Evolutionary conservation across 371 early-diverging fungal genomes (phyloP).

Genomic region (Mortierella sp.): DNA sequence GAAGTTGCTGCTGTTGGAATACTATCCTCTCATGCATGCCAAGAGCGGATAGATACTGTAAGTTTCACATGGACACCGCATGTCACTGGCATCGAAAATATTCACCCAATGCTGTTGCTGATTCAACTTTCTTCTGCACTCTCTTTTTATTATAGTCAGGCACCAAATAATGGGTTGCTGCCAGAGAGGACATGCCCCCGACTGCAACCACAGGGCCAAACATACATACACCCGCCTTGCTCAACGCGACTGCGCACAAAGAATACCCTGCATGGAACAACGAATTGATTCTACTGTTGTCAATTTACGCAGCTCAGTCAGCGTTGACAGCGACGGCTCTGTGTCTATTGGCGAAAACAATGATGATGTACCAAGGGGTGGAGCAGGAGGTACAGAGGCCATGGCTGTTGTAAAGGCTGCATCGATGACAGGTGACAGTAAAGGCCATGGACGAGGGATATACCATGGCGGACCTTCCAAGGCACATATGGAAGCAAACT

Average conservation of each 20-base stretch:
- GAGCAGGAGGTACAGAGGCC: slow-evolving; percentile 31
- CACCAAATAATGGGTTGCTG: neutral
- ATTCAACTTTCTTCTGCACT: no score
- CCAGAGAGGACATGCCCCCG: neutral
- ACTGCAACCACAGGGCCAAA: neutral
- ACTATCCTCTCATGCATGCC: neutral
- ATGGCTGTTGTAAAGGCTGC: slow-evolving; percentile 28
- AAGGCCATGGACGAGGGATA: neutral
- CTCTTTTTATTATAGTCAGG: neutral
- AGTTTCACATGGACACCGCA: neutral
- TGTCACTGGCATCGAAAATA: neutral
- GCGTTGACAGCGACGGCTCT: neutral
- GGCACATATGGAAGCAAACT: neutral
- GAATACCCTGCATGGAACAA: neutral
- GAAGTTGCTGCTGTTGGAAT: neutral
- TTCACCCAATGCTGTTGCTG: no score
- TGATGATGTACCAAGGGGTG: slow-evolving; percentile 9
- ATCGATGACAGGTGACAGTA: neutral
- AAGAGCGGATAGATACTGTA: neutral
- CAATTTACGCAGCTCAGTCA: neutral
- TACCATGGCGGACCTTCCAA: slow-evolving; percentile 13
- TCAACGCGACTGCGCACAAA: neutral
- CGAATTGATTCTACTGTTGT: neutral
- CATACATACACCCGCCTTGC: neutral
- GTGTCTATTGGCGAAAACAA: neutral